Conservation (phyloP, 2,329 filamentous ascomycete species). For the Xylariaceae sp. region DNA sequence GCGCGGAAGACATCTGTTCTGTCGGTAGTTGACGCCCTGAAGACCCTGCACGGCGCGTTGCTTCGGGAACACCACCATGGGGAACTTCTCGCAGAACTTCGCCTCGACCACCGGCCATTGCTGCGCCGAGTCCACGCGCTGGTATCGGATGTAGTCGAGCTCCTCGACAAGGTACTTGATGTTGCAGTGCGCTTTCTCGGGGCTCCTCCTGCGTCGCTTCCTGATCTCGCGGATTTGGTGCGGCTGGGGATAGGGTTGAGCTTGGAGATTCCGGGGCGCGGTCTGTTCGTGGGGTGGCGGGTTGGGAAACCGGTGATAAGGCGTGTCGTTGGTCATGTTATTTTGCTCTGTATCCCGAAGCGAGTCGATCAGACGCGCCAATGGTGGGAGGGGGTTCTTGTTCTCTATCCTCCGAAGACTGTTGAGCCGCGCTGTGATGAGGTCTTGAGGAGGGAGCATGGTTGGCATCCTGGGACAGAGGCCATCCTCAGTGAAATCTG, state of each 20-base stretch:
- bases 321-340: background rate
- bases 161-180: conserved; percentile 31
- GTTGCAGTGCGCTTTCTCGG: conserved; percentile 27
- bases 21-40: conserved; percentile 30
- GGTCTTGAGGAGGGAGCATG: conserved; percentile 12
- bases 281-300: background rate
- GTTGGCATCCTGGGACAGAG: conserved; percentile 6
- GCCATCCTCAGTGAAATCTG: conserved; percentile 18
- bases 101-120: conserved; percentile 23
- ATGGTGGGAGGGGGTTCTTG: conserved; percentile 18
- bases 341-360: background rate
- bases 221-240: conserved; percentile 6
- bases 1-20: conserved; percentile 27
- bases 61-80: conserved; percentile 7
- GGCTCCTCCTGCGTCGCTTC: conserved; percentile 7
- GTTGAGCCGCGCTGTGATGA: conserved; percentile 27
- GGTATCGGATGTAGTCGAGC: conserved; percentile 30
- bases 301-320: background rate
- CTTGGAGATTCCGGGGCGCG: background rate
- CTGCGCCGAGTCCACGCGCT: conserved; percentile 23
- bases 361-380: conserved; percentile 9
- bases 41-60: conserved; percentile 25
- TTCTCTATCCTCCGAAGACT: conserved; percentile 16
- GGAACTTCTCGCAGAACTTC: conserved; percentile 24
- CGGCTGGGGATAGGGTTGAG: conserved; percentile 1